Conservation (phyloP, 2,329 filamentous ascomycete species). For the Cytospora chrysosperma region DNA sequence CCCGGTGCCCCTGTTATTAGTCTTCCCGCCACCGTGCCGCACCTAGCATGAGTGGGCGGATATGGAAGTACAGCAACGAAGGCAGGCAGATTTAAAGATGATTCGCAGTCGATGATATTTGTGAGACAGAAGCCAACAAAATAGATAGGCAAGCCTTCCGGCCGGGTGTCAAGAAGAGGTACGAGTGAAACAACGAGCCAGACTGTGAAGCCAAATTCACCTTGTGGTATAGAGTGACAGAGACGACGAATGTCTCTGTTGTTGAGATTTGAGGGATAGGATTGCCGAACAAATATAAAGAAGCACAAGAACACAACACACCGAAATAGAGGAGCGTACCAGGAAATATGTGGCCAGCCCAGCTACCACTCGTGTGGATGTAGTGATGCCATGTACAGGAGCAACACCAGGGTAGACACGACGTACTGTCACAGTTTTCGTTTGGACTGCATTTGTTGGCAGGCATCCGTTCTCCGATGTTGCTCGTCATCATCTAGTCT, state of each 20-base stretch:
- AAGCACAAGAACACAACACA: conserved; percentile 3
- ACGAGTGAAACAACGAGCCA: conserved; percentile 11
- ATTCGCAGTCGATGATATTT: background rate
- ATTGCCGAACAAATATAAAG: conserved; percentile 13
- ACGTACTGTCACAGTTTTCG: conserved; percentile 16
- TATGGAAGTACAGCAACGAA: background rate
- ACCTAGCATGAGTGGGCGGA: background rate
- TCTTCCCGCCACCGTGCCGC: conserved; percentile 2
- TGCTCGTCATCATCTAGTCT: conserved; percentile 16
- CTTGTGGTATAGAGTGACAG: conserved; percentile 3
- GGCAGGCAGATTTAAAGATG: background rate
- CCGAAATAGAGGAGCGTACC: conserved; percentile 4
- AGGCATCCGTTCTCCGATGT: conserved; percentile 6
- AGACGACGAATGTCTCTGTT: background rate
- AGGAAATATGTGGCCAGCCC: conserved; percentile 29
- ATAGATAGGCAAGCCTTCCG: background rate
- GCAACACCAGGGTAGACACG: conserved; percentile 6
- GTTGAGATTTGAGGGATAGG: background rate
- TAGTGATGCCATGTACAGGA: conserved; percentile 22
- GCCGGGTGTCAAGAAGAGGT: background rate
- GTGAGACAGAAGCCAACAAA: conserved; percentile 5
- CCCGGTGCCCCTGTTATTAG: background rate
- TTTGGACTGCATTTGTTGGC: conserved; percentile 4
- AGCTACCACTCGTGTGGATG: conserved; percentile 15
- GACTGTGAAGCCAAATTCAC: background rate